Evolutionary conservation across 1,284 basidiomycete genomes (phyloP), one percentile per base, ranked within the genome.

Genomic region (Sporisorium sorghi): DNA sequence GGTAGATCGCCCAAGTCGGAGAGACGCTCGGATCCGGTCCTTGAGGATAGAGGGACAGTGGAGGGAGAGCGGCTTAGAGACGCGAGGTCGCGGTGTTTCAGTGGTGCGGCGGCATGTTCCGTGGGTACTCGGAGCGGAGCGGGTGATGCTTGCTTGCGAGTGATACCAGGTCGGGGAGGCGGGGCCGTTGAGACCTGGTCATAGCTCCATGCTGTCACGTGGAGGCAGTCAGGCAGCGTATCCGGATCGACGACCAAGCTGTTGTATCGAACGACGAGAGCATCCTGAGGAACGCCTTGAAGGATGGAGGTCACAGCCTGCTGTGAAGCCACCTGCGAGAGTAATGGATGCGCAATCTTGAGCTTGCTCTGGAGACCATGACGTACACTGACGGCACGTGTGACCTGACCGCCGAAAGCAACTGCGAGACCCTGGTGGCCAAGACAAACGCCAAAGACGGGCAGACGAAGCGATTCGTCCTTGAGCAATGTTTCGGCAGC

Each of bases 371-470:
- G 62, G 11, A 74, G 64, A 3, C 81, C 83, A 58, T 83, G 82
- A 1, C 77, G 62, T 26, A 81, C 58, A 44, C 64, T 64, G 40
- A 44, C 37, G 43, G 78, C 61, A 9, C 74, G 65, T 3, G 52
- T 64, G 26, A 82, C 66, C 14, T 51, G 57, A 0, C 90, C 94
- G 12, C 93, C 94, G 73, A 89, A 90, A 53, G 91, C 91, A 9
- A 92, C 87, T 0, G 89, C 92, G 35, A 98, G 88, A 63, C 94
- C 95, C 84, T 98, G 96, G 58, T 95, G 89, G 0, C 96, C 96
- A 12, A 98, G 88, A 81, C 95, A 98, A 4, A 98, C 91, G 2
- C 93, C 93, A 66, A 95, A 91, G 43, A 93, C 88, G 1, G 93
- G 93, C 1, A 91, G 61, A 33, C 87, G 58, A 14, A 73, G 59